Evolutionary conservation across 345 rosid species (phyloP).

Genomic region (Punica granatum): DNA sequence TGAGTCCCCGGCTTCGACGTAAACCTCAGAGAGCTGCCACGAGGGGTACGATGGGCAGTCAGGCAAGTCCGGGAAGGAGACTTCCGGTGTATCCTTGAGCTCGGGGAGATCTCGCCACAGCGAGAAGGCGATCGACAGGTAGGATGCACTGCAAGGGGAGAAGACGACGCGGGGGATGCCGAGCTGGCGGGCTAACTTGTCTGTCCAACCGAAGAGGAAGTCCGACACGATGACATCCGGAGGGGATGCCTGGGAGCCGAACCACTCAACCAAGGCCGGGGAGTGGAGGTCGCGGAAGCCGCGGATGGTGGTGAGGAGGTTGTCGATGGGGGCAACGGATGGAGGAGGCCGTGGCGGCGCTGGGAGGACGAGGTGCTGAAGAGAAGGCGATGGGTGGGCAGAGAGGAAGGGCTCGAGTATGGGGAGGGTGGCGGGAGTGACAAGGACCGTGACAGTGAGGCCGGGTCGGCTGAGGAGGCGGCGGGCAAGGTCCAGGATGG

Average conservation of each 20-base stretch:
- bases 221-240: conserved; percentile 59
- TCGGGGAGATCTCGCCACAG: conserved; percentile 25
- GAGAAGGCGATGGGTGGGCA: conserved; percentile 18
- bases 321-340: neutral
- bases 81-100: conserved; percentile 4
- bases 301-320: conserved; percentile 12
- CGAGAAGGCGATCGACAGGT: conserved; percentile 17
- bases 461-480: conserved; percentile 33
- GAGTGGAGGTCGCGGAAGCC: conserved; percentile 31
- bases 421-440: conserved; percentile 34
- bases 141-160: conserved; percentile 44
- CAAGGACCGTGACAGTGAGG: conserved; percentile 32
- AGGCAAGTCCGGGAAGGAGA: conserved; percentile 26
- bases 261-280: conserved; percentile 36
- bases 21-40: conserved; percentile 27
- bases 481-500: conserved; percentile 59
- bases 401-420: conserved; percentile 35
- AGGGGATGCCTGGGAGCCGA: conserved; percentile 32
- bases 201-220: conserved; percentile 69
- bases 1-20: conserved; percentile 26
- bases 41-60: conserved; percentile 30
- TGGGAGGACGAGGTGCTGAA: conserved; percentile 28
- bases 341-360: neutral
- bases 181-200: conserved; percentile 32
- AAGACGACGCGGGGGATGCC: conserved; percentile 40